These are phyloP conservation scores for Pseudogymnoascus sp. DNA, from an alignment of 2,329 filamentous ascomycete species.

Conservation along the genomic window DNA sequence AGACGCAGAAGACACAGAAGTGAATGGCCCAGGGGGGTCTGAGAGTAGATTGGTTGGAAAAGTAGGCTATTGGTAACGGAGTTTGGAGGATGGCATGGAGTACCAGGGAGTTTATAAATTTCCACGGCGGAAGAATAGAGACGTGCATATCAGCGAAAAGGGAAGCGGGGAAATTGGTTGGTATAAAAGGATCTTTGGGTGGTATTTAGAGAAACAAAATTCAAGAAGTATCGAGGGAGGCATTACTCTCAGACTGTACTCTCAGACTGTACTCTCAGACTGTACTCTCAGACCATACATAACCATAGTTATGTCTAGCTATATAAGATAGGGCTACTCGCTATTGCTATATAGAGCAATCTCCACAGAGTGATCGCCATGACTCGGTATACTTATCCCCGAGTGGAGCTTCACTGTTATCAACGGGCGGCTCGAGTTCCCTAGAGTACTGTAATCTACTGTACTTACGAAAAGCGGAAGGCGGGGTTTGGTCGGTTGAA, in stretches of 20 bases:
- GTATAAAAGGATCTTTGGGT: background rate
- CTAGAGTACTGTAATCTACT: background rate
- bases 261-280: no score
- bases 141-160: background rate
- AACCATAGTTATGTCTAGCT: background rate
- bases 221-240: background rate
- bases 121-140: background rate
- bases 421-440: background rate
- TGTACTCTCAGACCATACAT: background rate
- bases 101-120: background rate
- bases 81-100: background rate
- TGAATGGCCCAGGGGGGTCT: background rate
- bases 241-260: background rate
- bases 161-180: background rate
- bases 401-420: conserved; percentile 3
- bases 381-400: background rate
- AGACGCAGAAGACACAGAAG: conserved; percentile 9
- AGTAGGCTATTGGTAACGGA: background rate
- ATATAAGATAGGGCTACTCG: background rate
- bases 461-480: background rate
- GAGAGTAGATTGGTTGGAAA: background rate
- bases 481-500: conserved; percentile 5
- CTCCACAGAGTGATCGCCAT: background rate
- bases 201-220: background rate
- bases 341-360: background rate